phyloP scores from a whole-genome alignment of 176 grass and related monocot genomes.

The Phoenix dactylifera region DNA sequence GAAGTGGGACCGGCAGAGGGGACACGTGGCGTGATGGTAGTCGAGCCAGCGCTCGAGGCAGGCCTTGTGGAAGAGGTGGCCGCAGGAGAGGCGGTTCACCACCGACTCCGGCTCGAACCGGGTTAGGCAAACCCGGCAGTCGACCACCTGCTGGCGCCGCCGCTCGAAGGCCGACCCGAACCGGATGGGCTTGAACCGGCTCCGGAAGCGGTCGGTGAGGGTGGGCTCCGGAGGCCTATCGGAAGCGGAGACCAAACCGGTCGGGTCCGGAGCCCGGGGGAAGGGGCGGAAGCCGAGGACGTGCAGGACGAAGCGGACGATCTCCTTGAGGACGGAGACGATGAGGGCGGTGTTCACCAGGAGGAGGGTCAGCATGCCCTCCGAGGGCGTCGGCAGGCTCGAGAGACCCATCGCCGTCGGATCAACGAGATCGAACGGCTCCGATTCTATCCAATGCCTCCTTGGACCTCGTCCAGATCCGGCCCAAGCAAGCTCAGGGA shows the following conservation, averaged over 20 bases:
- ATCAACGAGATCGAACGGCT: background rate
- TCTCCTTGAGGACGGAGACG: slow-evolving; percentile 20
- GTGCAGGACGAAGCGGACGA: slow-evolving; percentile 13
- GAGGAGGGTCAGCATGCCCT: slow-evolving; percentile 47
- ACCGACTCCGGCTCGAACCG: slow-evolving; percentile 64
- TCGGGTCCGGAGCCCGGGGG: background rate
- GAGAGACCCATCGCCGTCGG: slow-evolving; percentile 46
- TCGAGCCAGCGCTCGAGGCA: slow-evolving; percentile 77
- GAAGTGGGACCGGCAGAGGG: slow-evolving; percentile 56
- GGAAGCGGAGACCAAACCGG: background rate
- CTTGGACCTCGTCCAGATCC: no score
- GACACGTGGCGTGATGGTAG: slow-evolving; percentile 76
- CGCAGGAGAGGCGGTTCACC: slow-evolving; percentile 70
- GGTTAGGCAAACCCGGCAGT: slow-evolving; percentile 62
- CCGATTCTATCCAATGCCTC: background rate
- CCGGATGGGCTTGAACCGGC: slow-evolving; percentile 35
- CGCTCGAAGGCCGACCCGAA: slow-evolving; percentile 29
- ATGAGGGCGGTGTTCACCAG: slow-evolving; percentile 57
- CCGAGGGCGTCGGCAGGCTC: slow-evolving; percentile 61
- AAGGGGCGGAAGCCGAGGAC: slow-evolving; percentile 38
- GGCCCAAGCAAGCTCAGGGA: no score
- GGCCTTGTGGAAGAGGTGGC: slow-evolving; percentile 70
- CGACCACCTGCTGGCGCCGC: slow-evolving; percentile 2
- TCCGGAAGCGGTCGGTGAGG: slow-evolving; percentile 58
- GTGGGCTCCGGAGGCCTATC: slow-evolving; percentile 3